Percentiles rank a stretch among this genome's conserved stretches.
Evolutionary conservation across 805 yeast genomes (phyloP).

Genomic region (Wickerhamomyces bisporus): DNA sequence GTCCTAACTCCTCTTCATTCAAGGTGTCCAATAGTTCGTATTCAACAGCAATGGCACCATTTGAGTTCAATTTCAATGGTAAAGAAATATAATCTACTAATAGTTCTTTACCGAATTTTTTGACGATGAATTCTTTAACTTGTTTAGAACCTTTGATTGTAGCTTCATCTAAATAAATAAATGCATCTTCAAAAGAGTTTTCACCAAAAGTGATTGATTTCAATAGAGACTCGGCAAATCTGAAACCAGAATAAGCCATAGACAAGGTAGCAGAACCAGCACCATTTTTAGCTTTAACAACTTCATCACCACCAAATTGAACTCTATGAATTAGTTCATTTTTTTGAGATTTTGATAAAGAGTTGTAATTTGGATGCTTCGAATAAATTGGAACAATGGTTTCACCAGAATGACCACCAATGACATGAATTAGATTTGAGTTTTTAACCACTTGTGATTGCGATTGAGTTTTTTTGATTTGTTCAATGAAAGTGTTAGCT

Average conservation of each 20-base stretch:
- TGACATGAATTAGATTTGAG: conserved; percentile 41
- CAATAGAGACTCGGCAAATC: conserved; percentile 54
- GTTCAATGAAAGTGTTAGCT: conserved; percentile 53
- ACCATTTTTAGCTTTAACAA: conserved; percentile 91
- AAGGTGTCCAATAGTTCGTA: conserved; percentile 44
- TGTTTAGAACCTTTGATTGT: conserved; percentile 18
- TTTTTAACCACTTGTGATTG: not conserved
- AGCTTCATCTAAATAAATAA: conserved; percentile 41
- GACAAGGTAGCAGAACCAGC: conserved; percentile 93
- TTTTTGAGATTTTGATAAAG: conserved; percentile 18
- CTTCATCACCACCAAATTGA: conserved; percentile 96
- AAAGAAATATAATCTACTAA: conserved; percentile 48
- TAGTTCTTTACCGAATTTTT: conserved; percentile 11
- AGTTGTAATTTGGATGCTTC: conserved; percentile 13
- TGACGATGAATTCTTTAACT: conserved; percentile 17
- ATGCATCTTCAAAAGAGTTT: conserved; percentile 39
- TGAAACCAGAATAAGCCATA: conserved; percentile 92
- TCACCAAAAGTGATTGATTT: conserved; percentile 20
- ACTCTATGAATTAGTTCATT: conserved; percentile 71
- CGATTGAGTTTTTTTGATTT: conserved; percentile 48
- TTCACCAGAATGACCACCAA: conserved; percentile 95
- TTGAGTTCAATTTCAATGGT: conserved; percentile 50
- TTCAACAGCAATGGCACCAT: conserved; percentile 55
- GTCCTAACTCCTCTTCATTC: conserved; percentile 48
- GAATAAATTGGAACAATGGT: conserved; percentile 78